Evolutionary conservation across 1,139 yeast genomes (phyloP), one percentile per base, ranked within the genome.

Genomic region (Yamadazyma sp.): DNA sequence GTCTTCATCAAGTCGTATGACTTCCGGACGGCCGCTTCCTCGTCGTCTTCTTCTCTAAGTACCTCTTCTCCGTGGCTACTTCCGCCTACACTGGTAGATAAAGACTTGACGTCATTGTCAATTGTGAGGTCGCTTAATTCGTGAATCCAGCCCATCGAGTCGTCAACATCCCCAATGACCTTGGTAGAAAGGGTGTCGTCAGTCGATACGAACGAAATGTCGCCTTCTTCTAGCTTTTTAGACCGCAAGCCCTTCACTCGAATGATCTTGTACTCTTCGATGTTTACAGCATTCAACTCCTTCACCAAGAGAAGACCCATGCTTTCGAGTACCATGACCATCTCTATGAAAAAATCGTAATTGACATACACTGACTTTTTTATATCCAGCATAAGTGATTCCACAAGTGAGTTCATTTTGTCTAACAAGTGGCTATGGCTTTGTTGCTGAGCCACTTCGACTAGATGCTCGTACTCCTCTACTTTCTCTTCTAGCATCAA

Each of bases 181-280:
- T 53, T 57, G 2, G 69, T 57, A 21, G 51, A 51, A 3, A 70
- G 69, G 13, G 29, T 36, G 12, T 32, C 26, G 2, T 51, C 57
- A 18, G 43, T 43, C 27, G 47, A 44, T 15, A 52, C 37, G 21
- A 53, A 33, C 12, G 54, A 51, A 1, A 52, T 46, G 8, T 59
- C 54, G 35, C 48, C 46, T 17, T 59, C 64, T 3, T 64, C 52
- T 12, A 42, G 34, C 35, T 56, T 62, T 43, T 67, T 70, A 30
- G 75, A 70, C 43, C 82, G 67, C 41, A 85, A 64, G 0, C 94
- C 94, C 52, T 84, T 84, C 0, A 84, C 92, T 45, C 94, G 67
- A 23, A 76, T 75, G 25, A 85, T 77, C 35, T 71, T 72, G 39
- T 62, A 64, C 17, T 53, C 64, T 2, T 61, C 64, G 6, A 48